Conservation (phyloP, 2,329 filamentous ascomycete species). For the Scedosporium aurantiacum region DNA sequence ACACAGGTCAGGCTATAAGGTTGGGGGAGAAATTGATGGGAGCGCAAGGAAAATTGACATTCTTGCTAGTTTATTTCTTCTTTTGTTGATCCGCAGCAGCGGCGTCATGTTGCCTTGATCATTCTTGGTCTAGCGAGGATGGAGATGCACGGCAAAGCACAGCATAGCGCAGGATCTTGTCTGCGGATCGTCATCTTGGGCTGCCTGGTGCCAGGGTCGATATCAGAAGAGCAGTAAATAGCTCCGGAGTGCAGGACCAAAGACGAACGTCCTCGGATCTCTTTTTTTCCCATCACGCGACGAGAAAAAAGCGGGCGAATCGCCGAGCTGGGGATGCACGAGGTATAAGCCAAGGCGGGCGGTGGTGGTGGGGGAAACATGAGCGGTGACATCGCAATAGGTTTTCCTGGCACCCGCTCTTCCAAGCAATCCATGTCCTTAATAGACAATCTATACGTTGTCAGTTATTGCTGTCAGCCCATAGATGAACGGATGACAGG, state of each 20-base stretch:
- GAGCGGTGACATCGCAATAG: no score
- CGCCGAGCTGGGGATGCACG: not conserved
- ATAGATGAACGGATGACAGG: not conserved
- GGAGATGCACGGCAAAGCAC: not conserved
- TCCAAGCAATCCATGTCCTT: not conserved
- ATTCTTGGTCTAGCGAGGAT: not conserved
- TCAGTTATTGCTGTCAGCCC: not conserved
- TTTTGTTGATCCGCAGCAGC: not conserved
- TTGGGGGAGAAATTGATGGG: not conserved
- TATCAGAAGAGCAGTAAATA: no score
- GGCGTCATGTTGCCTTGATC: not conserved
- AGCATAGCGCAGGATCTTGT: not conserved
- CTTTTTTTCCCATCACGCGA: not conserved
- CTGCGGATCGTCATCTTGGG: not conserved
- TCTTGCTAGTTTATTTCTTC: not conserved
- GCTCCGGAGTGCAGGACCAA: not conserved
- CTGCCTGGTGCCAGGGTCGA: not conserved
- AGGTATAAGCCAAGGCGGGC: not conserved
- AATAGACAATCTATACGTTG: not conserved
- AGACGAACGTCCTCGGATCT: not conserved
- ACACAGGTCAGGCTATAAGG: no score
- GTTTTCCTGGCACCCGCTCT: not conserved
- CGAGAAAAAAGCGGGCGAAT: not conserved
- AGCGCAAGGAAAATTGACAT: no score
- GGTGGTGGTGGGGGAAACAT: not conserved